Evolutionary conservation across 371 early-diverging fungal species (phyloP).

Genomic region (Nosema muscidifuracis): DNA sequence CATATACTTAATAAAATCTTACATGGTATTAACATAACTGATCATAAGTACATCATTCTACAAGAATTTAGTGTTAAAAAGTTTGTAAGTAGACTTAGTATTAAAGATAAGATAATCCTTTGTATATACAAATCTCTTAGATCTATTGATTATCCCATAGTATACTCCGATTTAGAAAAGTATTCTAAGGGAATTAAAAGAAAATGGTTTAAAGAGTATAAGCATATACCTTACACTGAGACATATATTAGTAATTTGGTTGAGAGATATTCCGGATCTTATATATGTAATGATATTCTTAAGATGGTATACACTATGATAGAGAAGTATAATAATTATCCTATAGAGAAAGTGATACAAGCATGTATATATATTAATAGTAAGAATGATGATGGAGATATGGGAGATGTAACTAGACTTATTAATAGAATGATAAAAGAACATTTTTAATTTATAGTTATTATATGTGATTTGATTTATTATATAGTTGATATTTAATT

Average conservation of each 20-base stretch:
- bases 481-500: no score
- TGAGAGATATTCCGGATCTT: background rate
- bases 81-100: background rate
- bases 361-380: no score
- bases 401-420: no score
- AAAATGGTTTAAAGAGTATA: slow-evolving; percentile 13
- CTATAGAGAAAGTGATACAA: background rate
- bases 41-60: background rate
- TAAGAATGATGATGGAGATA: no score
- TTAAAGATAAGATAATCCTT: background rate
- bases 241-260: background rate
- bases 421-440: no score
- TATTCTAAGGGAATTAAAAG: background rate
- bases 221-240: background rate
- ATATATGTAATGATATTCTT: background rate
- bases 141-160: background rate
- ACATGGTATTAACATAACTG: background rate
- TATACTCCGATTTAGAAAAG: background rate
- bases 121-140: background rate
- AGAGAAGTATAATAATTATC: background rate
- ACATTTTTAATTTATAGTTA: no score
- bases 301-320: background rate
- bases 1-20: background rate
- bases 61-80: background rate
- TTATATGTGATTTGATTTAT: no score